Percentiles rank a stretch among this genome's conserved stretches.
Conservation (phyloP, 371 early-diverging fungal species). For the Batkoa obscura region DNA sequence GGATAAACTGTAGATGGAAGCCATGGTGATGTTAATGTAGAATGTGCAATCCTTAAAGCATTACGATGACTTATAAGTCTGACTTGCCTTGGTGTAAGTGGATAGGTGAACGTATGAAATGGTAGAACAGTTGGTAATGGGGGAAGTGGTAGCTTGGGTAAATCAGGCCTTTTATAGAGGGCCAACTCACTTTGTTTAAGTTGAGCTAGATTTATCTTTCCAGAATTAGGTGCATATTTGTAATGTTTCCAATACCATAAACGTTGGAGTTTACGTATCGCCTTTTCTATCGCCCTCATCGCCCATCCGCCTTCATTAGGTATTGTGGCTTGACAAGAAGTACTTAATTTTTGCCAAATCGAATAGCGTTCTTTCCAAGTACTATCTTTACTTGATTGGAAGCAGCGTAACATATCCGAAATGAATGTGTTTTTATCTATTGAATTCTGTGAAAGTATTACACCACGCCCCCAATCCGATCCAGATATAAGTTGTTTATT, state of each 20-base stretch:
- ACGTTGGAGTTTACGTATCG: slow-evolving; percentile 34
- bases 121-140: slow-evolving; percentile 75
- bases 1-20: slow-evolving; percentile 47
- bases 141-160: slow-evolving; percentile 38
- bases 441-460: slow-evolving; percentile 11
- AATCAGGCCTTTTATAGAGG: slow-evolving; percentile 31
- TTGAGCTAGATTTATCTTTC: slow-evolving; percentile 3
- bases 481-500: slow-evolving; percentile 55
- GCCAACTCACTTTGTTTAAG: slow-evolving; percentile 9
- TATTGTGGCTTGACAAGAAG: background rate
- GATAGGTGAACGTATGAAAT: slow-evolving; percentile 86
- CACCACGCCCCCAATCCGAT: slow-evolving; percentile 28
- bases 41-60: slow-evolving; percentile 51
- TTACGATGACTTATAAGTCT: slow-evolving; percentile 75
- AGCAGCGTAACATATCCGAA: background rate
- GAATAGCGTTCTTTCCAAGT: background rate
- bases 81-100: slow-evolving; percentile 57
- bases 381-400: background rate
- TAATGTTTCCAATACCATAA: slow-evolving; percentile 37
- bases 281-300: slow-evolving; percentile 40
- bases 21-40: slow-evolving; percentile 42
- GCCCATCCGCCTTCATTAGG: slow-evolving; percentile 57
- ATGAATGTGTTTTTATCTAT: background rate
- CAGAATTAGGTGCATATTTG: slow-evolving; percentile 7
- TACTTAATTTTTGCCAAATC: background rate